Conservation (phyloP, 164 flowering plant genomes). For the Liriodendron chinense region DNA sequence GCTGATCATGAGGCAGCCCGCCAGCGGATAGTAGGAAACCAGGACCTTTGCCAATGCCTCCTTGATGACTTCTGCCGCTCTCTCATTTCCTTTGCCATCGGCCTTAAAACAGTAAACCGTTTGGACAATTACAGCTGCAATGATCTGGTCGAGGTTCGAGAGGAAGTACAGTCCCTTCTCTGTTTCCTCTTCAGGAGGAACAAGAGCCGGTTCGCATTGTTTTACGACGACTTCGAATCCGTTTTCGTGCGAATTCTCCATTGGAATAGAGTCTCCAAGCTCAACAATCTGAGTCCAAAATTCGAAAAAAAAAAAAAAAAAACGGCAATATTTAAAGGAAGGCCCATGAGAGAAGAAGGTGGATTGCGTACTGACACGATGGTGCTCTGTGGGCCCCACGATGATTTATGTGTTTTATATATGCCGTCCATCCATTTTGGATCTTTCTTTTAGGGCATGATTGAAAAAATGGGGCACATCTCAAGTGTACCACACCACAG, state of each 20-base stretch:
- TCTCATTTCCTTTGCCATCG: slow-evolving; percentile 46
- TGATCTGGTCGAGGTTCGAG: slow-evolving; percentile 64
- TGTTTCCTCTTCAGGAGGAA: slow-evolving; percentile 53
- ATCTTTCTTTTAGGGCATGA: too few relatives aligned
- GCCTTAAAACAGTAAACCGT: slow-evolving; percentile 60
- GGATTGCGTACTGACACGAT: too few relatives aligned
- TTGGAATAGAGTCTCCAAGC: slow-evolving; percentile 10
- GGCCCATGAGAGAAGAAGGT: too few relatives aligned
- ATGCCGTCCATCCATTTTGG: too few relatives aligned
- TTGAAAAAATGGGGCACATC: too few relatives aligned
- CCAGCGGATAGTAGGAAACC: slow-evolving; percentile 45
- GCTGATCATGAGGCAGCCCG: slow-evolving; percentile 11
- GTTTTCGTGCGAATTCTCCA: slow-evolving; percentile 21
- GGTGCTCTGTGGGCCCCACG: too few relatives aligned
- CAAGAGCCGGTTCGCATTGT: slow-evolving; percentile 41
- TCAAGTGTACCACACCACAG: too few relatives aligned
- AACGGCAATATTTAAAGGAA: too few relatives aligned
- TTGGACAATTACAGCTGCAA: slow-evolving; percentile 54
- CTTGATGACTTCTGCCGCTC: slow-evolving; percentile 49
- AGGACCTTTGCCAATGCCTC: slow-evolving; percentile 71
- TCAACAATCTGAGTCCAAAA: slow-evolving; percentile 16
- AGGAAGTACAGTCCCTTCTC: slow-evolving; percentile 51
- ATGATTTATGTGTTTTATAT: too few relatives aligned
- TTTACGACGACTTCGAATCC: slow-evolving; percentile 24
- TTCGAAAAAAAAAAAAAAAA: too few relatives aligned